Base-by-base conservation (phyloP, 164 flowering plant species). In the Liquidambar formosana region DNA sequence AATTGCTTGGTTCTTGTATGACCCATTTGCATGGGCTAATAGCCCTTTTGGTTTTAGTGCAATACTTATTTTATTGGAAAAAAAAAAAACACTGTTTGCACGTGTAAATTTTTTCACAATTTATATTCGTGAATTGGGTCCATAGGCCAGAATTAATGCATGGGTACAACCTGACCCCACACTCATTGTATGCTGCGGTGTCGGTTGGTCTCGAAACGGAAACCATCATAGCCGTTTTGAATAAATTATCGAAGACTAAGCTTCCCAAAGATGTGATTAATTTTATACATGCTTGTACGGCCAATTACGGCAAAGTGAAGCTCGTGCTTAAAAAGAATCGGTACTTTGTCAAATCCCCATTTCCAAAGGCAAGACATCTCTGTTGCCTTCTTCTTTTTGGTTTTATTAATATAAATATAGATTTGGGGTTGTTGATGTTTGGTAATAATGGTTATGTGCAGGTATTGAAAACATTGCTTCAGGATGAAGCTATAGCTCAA, bases 221-320 rank as follows among this genome's bases (percentile, higher is more conserved):
- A 65, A 96, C 99, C 1, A 84, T 96, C 1, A 72, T 89, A 5
- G 68, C 78, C 65, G 94, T 89, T 56, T 64, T 89, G 78, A 80
- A 80, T 71, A 89, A 89, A 75, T 70, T 89, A 59, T 89, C 93
- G 4, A 89, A 89, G 74, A 89, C 89, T 25, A 86, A 85, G 73
- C 85, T 89, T 11, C 93, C 93, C 0, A 76, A 82, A 68, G 93
- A 89, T 72, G 85, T 89, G 88, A 84, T 86, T 68, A 91, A 93
- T 75, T 96, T 96, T 63, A 85, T 96, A 3, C 73, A 89, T 76
- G 91, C 75, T 64, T 90, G 97, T 21, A 96, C 99, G 61, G 83
- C 98, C 28, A 96, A 96, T 79, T 96, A 96, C 75, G 99, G 99
- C 22, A 96, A 96, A 85, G 98, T 96, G 73, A 92, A 96, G 84